phyloP scores from a whole-genome alignment of 1,139 yeast genomes.

The Kodamaea suecica region DNA sequence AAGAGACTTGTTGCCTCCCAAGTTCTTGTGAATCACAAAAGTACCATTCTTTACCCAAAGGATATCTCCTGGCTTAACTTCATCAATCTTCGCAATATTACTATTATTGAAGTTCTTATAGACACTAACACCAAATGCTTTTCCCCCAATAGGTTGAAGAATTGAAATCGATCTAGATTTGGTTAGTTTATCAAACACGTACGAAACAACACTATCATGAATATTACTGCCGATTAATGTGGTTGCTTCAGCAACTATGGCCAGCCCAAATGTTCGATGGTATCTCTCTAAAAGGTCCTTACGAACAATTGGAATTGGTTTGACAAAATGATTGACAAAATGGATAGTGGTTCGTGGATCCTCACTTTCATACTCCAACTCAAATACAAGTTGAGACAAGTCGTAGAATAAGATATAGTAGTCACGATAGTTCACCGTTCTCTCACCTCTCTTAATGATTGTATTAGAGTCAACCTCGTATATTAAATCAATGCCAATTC shows the following conservation, averaged over 20 bases:
- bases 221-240: slow-evolving; percentile 36
- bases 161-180: slow-evolving; percentile 16
- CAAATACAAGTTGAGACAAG: slow-evolving; percentile 63
- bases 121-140: slow-evolving; percentile 71
- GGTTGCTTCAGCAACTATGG: slow-evolving; percentile 42
- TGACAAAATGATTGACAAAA: slow-evolving; percentile 38
- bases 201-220: slow-evolving; percentile 16
- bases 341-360: slow-evolving; percentile 56
- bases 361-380: slow-evolving; percentile 51
- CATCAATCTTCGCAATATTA: slow-evolving; percentile 57
- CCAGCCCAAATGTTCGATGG: slow-evolving; percentile 45
- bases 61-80: slow-evolving; percentile 79
- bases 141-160: slow-evolving; percentile 59
- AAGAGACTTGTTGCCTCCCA: slow-evolving; percentile 37
- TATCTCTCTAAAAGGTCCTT: slow-evolving; percentile 50
- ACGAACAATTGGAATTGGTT: slow-evolving; percentile 48
- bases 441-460: slow-evolving; percentile 57
- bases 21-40: slow-evolving; percentile 66
- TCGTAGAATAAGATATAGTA: slow-evolving; percentile 74
- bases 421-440: slow-evolving; percentile 52
- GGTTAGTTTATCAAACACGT: slow-evolving; percentile 20
- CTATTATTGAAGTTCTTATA: slow-evolving; percentile 60
- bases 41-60: slow-evolving; percentile 71
- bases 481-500: slow-evolving; percentile 46
- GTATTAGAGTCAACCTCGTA: slow-evolving; percentile 65